Evolutionary conservation across 2,329 filamentous ascomycete species (phyloP).

Genomic region (Camptophora hylomeconis): DNA sequence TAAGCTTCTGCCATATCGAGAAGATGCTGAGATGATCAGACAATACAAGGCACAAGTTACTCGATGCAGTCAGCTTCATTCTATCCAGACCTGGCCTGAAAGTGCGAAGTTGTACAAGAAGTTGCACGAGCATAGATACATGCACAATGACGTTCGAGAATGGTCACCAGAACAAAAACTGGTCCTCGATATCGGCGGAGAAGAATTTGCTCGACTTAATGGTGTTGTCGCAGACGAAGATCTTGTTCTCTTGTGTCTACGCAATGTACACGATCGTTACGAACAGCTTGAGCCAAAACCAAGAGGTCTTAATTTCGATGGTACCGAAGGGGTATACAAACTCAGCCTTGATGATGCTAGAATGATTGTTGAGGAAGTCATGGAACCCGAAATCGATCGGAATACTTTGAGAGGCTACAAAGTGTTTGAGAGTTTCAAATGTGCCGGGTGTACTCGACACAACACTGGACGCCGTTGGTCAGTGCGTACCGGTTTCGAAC

Average conservation of each 20-base stretch:
- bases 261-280: slow-evolving; percentile 17
- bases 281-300: slow-evolving; percentile 6
- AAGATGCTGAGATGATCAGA: slow-evolving; percentile 15
- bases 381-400: slow-evolving; percentile 13
- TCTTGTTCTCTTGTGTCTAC: slow-evolving; percentile 19
- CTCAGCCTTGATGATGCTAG: slow-evolving; percentile 22
- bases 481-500: slow-evolving; percentile 18
- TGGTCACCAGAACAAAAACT: slow-evolving; percentile 15
- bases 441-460: slow-evolving; percentile 19
- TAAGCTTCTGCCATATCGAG: slow-evolving; percentile 18
- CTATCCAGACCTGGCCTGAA: slow-evolving; percentile 3
- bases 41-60: slow-evolving; percentile 8
- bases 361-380: slow-evolving; percentile 18
- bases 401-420: slow-evolving; percentile 8
- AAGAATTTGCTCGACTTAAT: slow-evolving; percentile 11
- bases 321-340: slow-evolving; percentile 15
- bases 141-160: slow-evolving; percentile 1
- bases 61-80: background rate
- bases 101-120: slow-evolving; percentile 7
- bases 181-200: slow-evolving; percentile 14
- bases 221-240: slow-evolving; percentile 17
- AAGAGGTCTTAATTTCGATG: slow-evolving; percentile 12
- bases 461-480: slow-evolving; percentile 13
- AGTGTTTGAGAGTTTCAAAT: slow-evolving; percentile 17
- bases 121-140: slow-evolving; percentile 10